Evolutionary conservation across 1,284 basidiomycete genomes (phyloP).

Genomic region (Ustilago esculenta): DNA sequence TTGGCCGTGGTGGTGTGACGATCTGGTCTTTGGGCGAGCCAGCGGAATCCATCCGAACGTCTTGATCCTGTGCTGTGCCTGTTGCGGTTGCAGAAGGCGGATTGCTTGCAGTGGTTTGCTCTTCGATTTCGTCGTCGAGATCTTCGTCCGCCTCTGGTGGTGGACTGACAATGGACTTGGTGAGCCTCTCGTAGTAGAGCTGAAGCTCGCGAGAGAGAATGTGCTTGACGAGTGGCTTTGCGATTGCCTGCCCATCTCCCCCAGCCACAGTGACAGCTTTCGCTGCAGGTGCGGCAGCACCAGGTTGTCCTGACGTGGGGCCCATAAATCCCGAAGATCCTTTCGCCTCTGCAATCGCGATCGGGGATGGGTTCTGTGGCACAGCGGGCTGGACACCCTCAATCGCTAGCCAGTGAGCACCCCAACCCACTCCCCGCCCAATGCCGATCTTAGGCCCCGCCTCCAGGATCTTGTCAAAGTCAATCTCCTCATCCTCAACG

Average conservation of each 20-base stretch:
- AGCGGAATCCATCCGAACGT: constrained; percentile 26
- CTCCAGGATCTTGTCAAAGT: constrained; percentile 75
- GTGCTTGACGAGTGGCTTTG: constrained; percentile 77
- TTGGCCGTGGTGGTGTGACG: constrained; percentile 42
- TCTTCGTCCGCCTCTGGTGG: constrained; percentile 57
- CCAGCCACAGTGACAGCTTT: constrained; percentile 60
- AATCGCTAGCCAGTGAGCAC: constrained; percentile 90
- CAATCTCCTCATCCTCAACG: constrained; percentile 95
- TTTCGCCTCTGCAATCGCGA: constrained; percentile 36
- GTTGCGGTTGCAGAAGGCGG: constrained; percentile 3
- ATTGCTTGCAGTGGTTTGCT: neutral
- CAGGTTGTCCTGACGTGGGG: constrained; percentile 50
- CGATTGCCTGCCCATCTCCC: constrained; percentile 48
- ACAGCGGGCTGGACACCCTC: constrained; percentile 97
- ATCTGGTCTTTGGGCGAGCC: constrained; percentile 30
- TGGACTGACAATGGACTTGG: constrained; percentile 70
- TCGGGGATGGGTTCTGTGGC: constrained; percentile 87
- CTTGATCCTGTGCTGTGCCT: constrained; percentile 21
- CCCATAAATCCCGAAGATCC: constrained; percentile 32
- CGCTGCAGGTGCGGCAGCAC: constrained; percentile 43
- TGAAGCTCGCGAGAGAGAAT: constrained; percentile 93
- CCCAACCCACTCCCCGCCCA: constrained; percentile 65
- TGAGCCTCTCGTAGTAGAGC: constrained; percentile 92
- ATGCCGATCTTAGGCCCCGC: constrained; percentile 56
- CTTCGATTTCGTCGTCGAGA: constrained; percentile 37